phyloP scores from a whole-genome alignment of 1,284 basidiomycete species.

The Sutorius eximius region DNA sequence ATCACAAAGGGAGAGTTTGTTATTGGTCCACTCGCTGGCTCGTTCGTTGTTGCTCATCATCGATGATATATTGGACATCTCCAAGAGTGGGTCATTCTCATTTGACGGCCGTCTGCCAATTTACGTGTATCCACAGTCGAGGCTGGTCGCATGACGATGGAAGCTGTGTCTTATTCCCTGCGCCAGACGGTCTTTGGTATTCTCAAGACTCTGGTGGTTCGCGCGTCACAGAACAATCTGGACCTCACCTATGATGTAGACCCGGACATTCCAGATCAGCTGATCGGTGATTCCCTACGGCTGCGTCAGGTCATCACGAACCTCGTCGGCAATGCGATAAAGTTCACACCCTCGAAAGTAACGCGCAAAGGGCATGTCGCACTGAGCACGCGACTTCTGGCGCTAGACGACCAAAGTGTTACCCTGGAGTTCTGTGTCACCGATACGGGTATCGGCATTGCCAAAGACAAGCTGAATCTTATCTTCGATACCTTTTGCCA shows the following conservation, averaged over 20 bases:
- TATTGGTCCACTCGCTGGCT: conserved; percentile 94
- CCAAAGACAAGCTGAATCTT: conserved; percentile 96
- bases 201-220: conserved; percentile 96
- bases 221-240: conserved; percentile 96
- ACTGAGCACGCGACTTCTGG: conserved; percentile 79
- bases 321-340: conserved; percentile 92
- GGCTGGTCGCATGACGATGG: conserved; percentile 99
- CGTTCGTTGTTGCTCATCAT: conserved; percentile 95
- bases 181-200: conserved; percentile 97
- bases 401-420: conserved; percentile 74
- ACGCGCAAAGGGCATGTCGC: conserved; percentile 88
- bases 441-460: conserved; percentile 98
- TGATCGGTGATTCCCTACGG: conserved; percentile 95
- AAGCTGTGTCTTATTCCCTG: conserved; percentile 97
- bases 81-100: conserved; percentile 74
- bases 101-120: not conserved
- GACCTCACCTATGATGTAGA: conserved; percentile 98
- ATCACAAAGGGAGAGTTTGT: conserved; percentile 90
- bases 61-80: conserved; percentile 97
- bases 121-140: conserved; percentile 66
- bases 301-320: conserved; percentile 94
- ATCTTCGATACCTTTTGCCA: conserved; percentile 99
- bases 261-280: conserved; percentile 93
- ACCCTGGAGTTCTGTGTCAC: conserved; percentile 97
- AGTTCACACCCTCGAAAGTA: conserved; percentile 86